Evolutionary conservation across 305 asterid species (phyloP).

Genomic region (Lippia alba): DNA sequence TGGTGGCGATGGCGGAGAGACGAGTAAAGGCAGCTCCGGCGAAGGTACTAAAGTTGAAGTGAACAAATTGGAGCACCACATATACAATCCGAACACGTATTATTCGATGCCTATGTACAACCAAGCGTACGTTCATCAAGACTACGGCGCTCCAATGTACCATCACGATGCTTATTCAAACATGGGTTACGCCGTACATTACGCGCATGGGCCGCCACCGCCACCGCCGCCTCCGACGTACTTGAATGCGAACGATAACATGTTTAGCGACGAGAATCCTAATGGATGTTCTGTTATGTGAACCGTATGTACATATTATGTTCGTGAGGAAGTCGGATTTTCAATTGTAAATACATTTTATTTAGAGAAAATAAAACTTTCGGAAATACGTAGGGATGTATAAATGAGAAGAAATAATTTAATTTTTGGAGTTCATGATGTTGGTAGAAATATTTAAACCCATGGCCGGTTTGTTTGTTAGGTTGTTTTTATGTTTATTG

Average conservation of each 20-base stretch:
- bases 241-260: constrained; percentile 30
- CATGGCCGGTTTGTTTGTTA: constrained; percentile 28
- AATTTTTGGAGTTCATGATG: neutral
- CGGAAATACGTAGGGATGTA: neutral
- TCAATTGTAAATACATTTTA: constrained; percentile 27
- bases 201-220: constrained; percentile 42
- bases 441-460: constrained; percentile 9
- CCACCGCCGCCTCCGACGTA: constrained; percentile 50
- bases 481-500: constrained; percentile 17
- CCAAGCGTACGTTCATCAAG: constrained; percentile 38
- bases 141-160: constrained; percentile 34
- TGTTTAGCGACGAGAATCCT: constrained; percentile 53
- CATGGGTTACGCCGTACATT: constrained; percentile 26
- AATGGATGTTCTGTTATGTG: constrained; percentile 54
- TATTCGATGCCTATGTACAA: constrained; percentile 42
- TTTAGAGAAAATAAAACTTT: neutral
- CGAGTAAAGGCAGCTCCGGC: constrained; percentile 22
- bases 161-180: constrained; percentile 30
- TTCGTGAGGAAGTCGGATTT: neutral
- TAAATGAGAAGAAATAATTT: too few relatives aligned
- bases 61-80: constrained; percentile 48
- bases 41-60: constrained; percentile 37
- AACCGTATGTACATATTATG: neutral
- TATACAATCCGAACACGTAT: constrained; percentile 41
- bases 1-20: neutral